A percentile compares a stretch with the other conserved stretches of the same genome.
phyloP scores from a whole-genome alignment of 306 rosid genomes.

The Gastrolobium villosum region DNA sequence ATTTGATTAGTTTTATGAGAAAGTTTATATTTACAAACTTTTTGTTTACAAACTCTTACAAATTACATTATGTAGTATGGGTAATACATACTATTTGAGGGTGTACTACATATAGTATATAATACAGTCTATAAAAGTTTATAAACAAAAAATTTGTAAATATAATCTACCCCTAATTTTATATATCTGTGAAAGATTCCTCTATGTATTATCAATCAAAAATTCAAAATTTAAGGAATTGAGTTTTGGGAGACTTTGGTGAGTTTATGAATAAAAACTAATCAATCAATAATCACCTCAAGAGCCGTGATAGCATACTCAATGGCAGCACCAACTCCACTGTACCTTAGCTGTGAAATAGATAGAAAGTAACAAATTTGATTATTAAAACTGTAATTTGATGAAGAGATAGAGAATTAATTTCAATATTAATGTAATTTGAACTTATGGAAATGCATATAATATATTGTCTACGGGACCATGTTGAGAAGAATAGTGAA shows the following conservation, averaged over 20 bases:
- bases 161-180: too few species aligned
- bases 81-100: too few species aligned
- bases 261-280: neutral
- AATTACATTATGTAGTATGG: too few species aligned
- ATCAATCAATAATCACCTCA: slow-evolving; percentile 40
- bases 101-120: too few species aligned
- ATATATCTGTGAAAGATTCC: neutral
- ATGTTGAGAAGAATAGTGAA: neutral
- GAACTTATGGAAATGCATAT: neutral
- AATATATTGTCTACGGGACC: neutral
- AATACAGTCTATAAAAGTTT: too few species aligned
- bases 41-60: too few species aligned
- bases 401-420: neutral
- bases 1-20: too few species aligned
- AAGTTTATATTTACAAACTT: too few species aligned
- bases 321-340: slow-evolving; percentile 69
- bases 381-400: neutral
- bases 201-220: slow-evolving; percentile 18
- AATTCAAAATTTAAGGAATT: neutral
- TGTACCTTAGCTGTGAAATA: slow-evolving; percentile 57
- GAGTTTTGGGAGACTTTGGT: neutral
- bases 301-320: slow-evolving; percentile 69
- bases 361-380: neutral
- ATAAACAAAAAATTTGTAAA: too few species aligned
- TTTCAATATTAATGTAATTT: neutral